Base-by-base conservation (phyloP, 2,329 filamentous ascomycete species). In the Apiospora koreana region DNA sequence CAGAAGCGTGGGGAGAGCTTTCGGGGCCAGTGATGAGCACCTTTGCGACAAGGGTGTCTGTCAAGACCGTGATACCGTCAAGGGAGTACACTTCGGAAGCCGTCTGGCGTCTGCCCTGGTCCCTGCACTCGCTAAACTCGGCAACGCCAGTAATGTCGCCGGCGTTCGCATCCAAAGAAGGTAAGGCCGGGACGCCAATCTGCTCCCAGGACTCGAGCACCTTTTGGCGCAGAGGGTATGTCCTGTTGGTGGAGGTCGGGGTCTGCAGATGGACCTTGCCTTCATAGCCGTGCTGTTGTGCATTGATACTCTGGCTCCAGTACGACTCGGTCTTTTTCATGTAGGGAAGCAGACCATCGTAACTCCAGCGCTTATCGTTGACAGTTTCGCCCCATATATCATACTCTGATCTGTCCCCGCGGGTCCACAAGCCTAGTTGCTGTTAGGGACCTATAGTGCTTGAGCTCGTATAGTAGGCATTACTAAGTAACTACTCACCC, bases 321-420 rank as follows among this genome's bases (percentile, higher is more conserved):
- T 74, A 74, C 9, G 70, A 71, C 71, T 85, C 84, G 0, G 79
- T 73, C 70, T 82, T 84, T 46, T 77, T 77, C 69, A 86, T 81
- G 76, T 84, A 88, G 1, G 83, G 83, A 21, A 84, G 77, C 41
- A 87, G 79, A 12, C 80, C 80, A 4, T 84, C 76, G 69, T 84
- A 86, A 71, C 80, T 81, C 80, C 86, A 89, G 2, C 74, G 74
- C 12, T 73, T 66, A 48, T 76, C 73, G 18, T 71, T 70, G 14
- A 70, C 73, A 9, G 67, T 23, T 35, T 76, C 69, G 3, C 73
- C 75, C 74, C 72, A 77, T 25, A 38, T 18, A 31, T 69, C 69
- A 62, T 72, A 69, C 28, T 68, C 68, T 12, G 48, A 54, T 21
- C 25, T 31, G 9, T 54, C 48, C 48, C 48, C 48, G 18, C 48